Base-by-base conservation (phyloP, 1,284 basidiomycete species). In the Melampsora larici-populina region DNA sequence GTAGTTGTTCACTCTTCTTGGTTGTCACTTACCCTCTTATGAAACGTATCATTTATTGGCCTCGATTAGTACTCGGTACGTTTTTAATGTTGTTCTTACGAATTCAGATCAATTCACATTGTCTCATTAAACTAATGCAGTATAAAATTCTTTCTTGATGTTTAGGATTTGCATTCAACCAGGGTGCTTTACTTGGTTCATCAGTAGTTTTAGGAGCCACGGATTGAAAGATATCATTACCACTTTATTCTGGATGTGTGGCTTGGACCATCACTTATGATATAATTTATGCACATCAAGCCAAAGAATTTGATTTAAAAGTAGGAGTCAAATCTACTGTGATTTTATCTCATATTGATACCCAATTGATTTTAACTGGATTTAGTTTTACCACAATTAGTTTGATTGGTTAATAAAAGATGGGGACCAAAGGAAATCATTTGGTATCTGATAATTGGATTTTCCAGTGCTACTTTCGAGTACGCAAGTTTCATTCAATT, bases 211-310 rank as follows among this genome's bases (percentile, higher is more conserved):
- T n/a, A n/a, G n/a, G n/a, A 0, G 81, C 87, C 0, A 90, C 91
- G 7, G 87, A 97, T 82, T 97, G 94, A 94, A 83, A 83, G 8
- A 89, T 95, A 51, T 91, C 91, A 60, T 85, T 93, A 13, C 94
- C 97, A 1, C 87, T 99, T 21, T 99, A 99, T 82, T 95, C 94
- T n/a, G n/a, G n/a, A n/a, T n/a, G n/a, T n/a, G n/a, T n/a, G n/a
- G n/a, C n/a, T n/a, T n/a, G n/a, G n/a, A 97, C 95, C 69, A 88
- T 99, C 73, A 92, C 95, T 0, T 99, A 99, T 82, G 97, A 99
- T 82, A 97, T 91, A 68, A 96, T 99, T 81, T 99, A 99, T 82
- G 97, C 97, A 1, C 97, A 99, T 84, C 96, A 97, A 91, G 97
- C 99, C 85, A 99, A 98, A 86, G 84, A 82, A 8, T 97, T 99